Conservation (phyloP, 2,329 filamentous ascomycete genomes). For the Bipolaris sorokiniana region DNA sequence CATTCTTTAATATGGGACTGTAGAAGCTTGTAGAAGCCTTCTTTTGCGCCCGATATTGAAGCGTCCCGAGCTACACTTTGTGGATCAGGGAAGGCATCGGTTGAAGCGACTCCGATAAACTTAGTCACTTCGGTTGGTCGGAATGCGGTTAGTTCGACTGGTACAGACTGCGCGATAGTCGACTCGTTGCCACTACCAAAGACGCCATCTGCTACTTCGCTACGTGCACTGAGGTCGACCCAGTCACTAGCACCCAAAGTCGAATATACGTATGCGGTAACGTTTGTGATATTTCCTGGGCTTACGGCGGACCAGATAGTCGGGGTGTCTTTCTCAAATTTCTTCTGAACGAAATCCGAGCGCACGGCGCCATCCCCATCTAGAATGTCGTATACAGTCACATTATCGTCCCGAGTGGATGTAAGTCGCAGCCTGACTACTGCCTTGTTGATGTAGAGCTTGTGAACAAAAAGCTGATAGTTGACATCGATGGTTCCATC, state of each 20-base stretch:
- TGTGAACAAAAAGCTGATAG: conserved; percentile 72
- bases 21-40: conserved; percentile 63
- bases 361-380: conserved; percentile 73
- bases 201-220: conserved; percentile 55
- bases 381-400: conserved; percentile 68
- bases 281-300: conserved; percentile 65
- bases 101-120: conserved; percentile 71
- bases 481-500: conserved; percentile 61
- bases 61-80: conserved; percentile 62
- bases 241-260: conserved; percentile 56
- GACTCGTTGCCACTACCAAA: conserved; percentile 63
- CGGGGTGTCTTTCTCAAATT: conserved; percentile 56
- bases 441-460: conserved; percentile 66
- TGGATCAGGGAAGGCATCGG: conserved; percentile 69
- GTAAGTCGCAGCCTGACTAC: conserved; percentile 66
- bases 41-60: conserved; percentile 56
- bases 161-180: conserved; percentile 67
- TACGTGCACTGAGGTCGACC: conserved; percentile 53
- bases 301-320: conserved; percentile 70
- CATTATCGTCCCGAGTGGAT: conserved; percentile 59
- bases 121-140: conserved; percentile 66
- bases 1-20: conserved; percentile 66
- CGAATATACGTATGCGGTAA: conserved; percentile 67
- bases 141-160: conserved; percentile 60
- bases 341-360: conserved; percentile 64